Evolutionary conservation across 352 stramenopile species (phyloP).

Genomic region (Hyaloperonospora brassicae): DNA sequence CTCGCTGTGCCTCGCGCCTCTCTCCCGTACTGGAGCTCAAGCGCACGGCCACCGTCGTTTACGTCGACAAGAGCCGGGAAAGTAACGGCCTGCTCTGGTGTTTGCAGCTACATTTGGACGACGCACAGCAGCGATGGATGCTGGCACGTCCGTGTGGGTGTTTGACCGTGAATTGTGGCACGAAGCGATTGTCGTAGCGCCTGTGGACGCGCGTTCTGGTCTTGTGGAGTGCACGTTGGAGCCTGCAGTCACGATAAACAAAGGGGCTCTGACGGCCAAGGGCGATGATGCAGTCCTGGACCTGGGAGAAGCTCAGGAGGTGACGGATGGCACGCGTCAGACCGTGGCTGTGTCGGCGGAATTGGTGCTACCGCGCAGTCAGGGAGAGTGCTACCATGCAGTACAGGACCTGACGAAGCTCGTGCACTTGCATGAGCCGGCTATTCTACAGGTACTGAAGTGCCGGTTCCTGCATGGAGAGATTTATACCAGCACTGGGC

Average conservation of each 20-base stretch:
- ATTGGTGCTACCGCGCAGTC: conserved; percentile 50
- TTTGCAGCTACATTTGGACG: too few species aligned
- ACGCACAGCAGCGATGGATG: conserved; percentile 38
- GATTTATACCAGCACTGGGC: conserved; percentile 87
- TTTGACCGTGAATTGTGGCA: conserved; percentile 64
- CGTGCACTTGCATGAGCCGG: conserved; percentile 84
- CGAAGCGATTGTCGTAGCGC: conserved; percentile 49
- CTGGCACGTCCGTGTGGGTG: conserved; percentile 68
- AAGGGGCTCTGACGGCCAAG: conserved; percentile 5
- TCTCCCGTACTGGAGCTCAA: too few species aligned
- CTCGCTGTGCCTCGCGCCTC: too few species aligned
- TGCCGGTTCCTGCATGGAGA: conserved; percentile 75
- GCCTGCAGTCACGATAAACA: conserved; percentile 23
- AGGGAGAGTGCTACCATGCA: conserved; percentile 48
- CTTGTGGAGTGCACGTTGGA: conserved; percentile 52
- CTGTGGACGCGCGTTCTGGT: conserved; percentile 32
- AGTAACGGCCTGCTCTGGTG: too few species aligned
- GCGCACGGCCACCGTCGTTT: too few species aligned
- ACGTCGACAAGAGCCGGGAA: too few species aligned
- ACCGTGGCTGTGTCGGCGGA: conserved; percentile 29
- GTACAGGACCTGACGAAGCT: conserved; percentile 88
- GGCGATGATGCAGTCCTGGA: conserved; percentile 20
- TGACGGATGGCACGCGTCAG: conserved; percentile 25
- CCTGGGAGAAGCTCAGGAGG: conserved; percentile 37
- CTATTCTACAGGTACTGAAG: conserved; percentile 84